A percentile compares a stretch with the other conserved stretches of the same genome.
phyloP scores from a whole-genome alignment of 169 alveolate species.

The Plasmodium relictum region DNA sequence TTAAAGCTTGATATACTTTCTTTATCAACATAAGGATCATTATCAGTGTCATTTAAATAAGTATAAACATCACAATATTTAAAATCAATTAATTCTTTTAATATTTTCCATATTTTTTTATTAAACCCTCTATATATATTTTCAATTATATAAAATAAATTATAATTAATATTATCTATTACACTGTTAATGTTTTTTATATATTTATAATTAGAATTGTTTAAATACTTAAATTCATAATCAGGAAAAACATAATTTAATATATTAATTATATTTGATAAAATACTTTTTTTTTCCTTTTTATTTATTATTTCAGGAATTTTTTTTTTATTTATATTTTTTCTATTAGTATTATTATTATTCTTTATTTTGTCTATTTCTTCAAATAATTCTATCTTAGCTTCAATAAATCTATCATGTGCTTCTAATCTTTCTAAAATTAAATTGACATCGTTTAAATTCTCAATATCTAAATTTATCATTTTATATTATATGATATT shows the following conservation, averaged over 20 bases:
- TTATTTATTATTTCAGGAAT: slow-evolving; percentile 25
- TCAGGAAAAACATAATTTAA: slow-evolving; percentile 85
- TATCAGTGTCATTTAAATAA: slow-evolving; percentile 82
- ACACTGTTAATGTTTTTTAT: slow-evolving; percentile 81
- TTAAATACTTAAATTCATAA: slow-evolving; percentile 83
- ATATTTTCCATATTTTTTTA: slow-evolving; percentile 83
- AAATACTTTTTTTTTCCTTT: slow-evolving; percentile 34
- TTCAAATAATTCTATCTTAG: slow-evolving; percentile 65
- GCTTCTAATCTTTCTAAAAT: slow-evolving; percentile 65
- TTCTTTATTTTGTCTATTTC: slow-evolving; percentile 24
- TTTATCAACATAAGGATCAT: slow-evolving; percentile 83
- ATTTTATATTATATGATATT: slow-evolving; percentile 3
- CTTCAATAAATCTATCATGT: slow-evolving; percentile 66
- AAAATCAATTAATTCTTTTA: slow-evolving; percentile 83
- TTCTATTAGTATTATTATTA: neutral
- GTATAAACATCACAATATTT: slow-evolving; percentile 84
- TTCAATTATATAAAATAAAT: slow-evolving; percentile 82
- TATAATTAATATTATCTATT: slow-evolving; percentile 83
- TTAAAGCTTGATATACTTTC: slow-evolving; percentile 82
- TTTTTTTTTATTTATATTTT: slow-evolving; percentile 11
- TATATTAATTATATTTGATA: slow-evolving; percentile 47
- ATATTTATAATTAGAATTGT: slow-evolving; percentile 79
- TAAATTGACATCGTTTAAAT: slow-evolving; percentile 54
- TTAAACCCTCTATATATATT: slow-evolving; percentile 80
- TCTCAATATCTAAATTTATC: slow-evolving; percentile 57